Base-by-base conservation (phyloP, 371 early-diverging fungal genomes). In the Circinella minor region DNA sequence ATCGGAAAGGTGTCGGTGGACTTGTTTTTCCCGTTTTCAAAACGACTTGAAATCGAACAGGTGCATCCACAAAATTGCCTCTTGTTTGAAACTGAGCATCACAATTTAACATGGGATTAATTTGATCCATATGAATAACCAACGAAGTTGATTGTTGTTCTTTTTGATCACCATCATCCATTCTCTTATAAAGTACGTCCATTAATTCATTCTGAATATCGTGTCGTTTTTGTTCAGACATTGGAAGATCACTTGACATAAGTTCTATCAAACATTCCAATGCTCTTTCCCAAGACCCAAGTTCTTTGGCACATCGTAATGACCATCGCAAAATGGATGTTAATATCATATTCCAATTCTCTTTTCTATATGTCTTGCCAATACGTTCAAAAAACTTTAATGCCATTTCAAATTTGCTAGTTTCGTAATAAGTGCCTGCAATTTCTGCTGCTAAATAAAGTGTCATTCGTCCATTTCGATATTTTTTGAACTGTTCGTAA, bases 341-440 rank as follows among this genome's bases (percentile, higher is more conserved):
- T 38, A 95, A 76, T 0, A 96, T 84, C 66, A 84, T 74, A 64
- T 84, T 80, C 96, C 96, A 96, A 43, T 83, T 78, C 69, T 96
- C 96, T 73, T 94, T 95, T 8, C 96, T 87, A 74, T 95, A 96
- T 1, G 94, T 94, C 71, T 92, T 94, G 64, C 90, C 91, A 55
- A 96, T 96, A 8, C 95, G 81, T 57, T 94, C 95, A 80, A 92
- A 96, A 70, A 96, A 92, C 80, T 93, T 93, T 57, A 93, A 80
- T 0, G 95, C 94, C 92, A 94, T 93, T 49, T 94, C 95, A 67
- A 86, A 90, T 74, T 92, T 93, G 10, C 91, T 91, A 17, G 90
- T 84, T 27, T 85, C 83, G 55, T 91, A 90, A 71, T 96, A 95
- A 3, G 91, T 86, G 0, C 92, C 90, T 4, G 95, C 96, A 69